Conservation (phyloP, 2,329 filamentous ascomycete species). For the Ilyonectria sp. region DNA sequence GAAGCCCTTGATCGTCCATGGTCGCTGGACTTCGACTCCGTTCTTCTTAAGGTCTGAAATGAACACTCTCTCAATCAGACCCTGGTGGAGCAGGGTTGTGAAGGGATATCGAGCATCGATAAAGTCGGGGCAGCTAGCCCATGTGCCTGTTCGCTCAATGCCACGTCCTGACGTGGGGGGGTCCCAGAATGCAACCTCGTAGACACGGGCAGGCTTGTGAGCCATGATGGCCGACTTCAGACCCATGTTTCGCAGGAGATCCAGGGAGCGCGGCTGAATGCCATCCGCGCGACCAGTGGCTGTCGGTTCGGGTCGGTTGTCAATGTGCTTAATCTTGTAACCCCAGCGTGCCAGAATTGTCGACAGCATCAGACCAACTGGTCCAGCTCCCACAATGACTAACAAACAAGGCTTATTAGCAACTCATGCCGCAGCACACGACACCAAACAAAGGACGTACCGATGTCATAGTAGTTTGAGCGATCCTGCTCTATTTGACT, state of each 20-base stretch:
- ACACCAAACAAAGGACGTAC: conserved; percentile 47
- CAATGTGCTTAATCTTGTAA: conserved; percentile 95
- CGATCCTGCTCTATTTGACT: conserved; percentile 35
- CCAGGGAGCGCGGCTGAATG: conserved; percentile 90
- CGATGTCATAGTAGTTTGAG: conserved; percentile 61
- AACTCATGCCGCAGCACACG: background rate
- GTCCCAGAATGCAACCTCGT: conserved; percentile 82
- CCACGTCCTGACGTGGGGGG: conserved; percentile 68
- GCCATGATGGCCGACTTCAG: conserved; percentile 91
- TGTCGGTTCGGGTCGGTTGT: conserved; percentile 89
- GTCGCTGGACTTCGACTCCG: conserved; percentile 72
- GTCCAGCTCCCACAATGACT: conserved; percentile 92
- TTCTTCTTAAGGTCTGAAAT: conserved; percentile 76
- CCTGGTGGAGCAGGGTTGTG: conserved; percentile 80
- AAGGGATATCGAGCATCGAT: conserved; percentile 81
- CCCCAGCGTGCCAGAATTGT: conserved; percentile 93
- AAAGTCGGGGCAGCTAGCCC: conserved; percentile 91
- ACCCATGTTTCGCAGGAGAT: conserved; percentile 90
- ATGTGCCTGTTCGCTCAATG: conserved; percentile 78
- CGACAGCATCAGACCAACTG: conserved; percentile 89
- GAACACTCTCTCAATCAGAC: conserved; percentile 79
- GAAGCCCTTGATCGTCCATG: conserved; percentile 76
- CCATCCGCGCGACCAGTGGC: conserved; percentile 89
- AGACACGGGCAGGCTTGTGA: conserved; percentile 88
- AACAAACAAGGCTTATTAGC: conserved; percentile 43